Conservation (phyloP, 352 stramenopile genomes). For the Phytophthora hybrid region DNA sequence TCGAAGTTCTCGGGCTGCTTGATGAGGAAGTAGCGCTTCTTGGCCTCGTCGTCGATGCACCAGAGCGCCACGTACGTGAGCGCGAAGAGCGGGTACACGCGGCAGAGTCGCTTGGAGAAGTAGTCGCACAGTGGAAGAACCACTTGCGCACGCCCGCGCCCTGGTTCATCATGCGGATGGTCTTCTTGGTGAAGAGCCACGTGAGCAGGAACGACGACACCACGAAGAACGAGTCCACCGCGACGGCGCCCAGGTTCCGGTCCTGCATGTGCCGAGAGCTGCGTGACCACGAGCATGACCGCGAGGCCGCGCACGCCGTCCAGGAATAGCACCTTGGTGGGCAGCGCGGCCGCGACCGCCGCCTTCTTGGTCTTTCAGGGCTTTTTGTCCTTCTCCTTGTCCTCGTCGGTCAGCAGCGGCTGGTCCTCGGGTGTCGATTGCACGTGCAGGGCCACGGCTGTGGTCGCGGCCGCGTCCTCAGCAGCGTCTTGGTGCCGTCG, state of each 20-base stretch:
- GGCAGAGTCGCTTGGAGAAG: slow-evolving; percentile 51
- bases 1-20: slow-evolving; percentile 37
- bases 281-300: slow-evolving; percentile 39
- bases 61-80: slow-evolving; percentile 44
- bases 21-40: slow-evolving; percentile 43
- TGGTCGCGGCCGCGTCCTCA: slow-evolving; percentile 1
- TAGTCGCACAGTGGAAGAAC: slow-evolving; percentile 51
- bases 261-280: slow-evolving; percentile 49
- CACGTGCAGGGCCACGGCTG: slow-evolving; percentile 23
- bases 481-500: background rate
- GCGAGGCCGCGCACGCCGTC: slow-evolving; percentile 46
- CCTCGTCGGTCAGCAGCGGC: slow-evolving; percentile 29
- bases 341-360: slow-evolving; percentile 11
- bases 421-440: slow-evolving; percentile 26
- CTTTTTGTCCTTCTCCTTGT: slow-evolving; percentile 34
- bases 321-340: slow-evolving; percentile 48
- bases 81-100: slow-evolving; percentile 60
- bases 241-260: slow-evolving; percentile 44
- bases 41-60: slow-evolving; percentile 39
- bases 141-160: slow-evolving; percentile 39
- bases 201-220: slow-evolving; percentile 60
- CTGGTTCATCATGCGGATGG: slow-evolving; percentile 36
- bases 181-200: no score
- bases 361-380: slow-evolving; percentile 34
- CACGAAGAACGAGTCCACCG: slow-evolving; percentile 66